Percentiles rank a stretch among this genome's conserved stretches.
These are phyloP conservation scores for Erysimum cheiranthoides DNA, from an alignment of 345 rosid species.

Conservation along the genomic window DNA sequence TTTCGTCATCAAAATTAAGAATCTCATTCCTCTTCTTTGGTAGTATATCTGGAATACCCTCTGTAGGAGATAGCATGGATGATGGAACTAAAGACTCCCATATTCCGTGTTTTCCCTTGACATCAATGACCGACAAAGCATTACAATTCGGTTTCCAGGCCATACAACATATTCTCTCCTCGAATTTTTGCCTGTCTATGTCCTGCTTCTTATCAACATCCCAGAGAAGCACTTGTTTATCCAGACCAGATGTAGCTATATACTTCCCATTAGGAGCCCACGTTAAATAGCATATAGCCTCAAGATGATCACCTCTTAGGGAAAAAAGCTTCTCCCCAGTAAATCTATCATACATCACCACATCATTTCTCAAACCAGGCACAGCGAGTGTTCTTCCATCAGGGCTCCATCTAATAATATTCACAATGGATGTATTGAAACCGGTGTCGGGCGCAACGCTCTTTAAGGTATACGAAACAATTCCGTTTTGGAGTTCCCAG, in stretches of 20 bases:
- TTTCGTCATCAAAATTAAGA: conserved; percentile 73
- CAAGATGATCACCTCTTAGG: conserved; percentile 79
- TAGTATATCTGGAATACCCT: conserved; percentile 65
- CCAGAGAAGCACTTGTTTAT: conserved; percentile 89
- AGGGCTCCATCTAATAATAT: conserved; percentile 89
- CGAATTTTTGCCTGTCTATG: conserved; percentile 85
- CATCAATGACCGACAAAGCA: conserved; percentile 89
- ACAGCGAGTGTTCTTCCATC: conserved; percentile 88
- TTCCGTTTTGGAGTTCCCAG: conserved; percentile 91
- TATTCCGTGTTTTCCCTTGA: conserved; percentile 73
- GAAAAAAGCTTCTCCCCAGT: conserved; percentile 87
- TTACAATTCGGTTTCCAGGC: conserved; percentile 91
- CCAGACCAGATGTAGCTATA: conserved; percentile 88
- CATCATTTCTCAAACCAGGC: conserved; percentile 85
- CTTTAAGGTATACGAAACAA: conserved; percentile 61
- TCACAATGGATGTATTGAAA: conserved; percentile 61
- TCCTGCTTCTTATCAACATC: conserved; percentile 85
- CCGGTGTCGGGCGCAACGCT: conserved; percentile 72
- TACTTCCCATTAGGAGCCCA: conserved; percentile 98
- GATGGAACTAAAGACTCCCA: conserved; percentile 96
- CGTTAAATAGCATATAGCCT: conserved; percentile 70
- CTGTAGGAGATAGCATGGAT: conserved; percentile 87
- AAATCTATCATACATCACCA: conserved; percentile 91
- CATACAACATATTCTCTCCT: conserved; percentile 77
- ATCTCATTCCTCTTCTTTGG: conserved; percentile 76